A percentile compares a stretch with the other conserved stretches of the same genome.
These are phyloP conservation scores for Albugo laibachii DNA, from an alignment of 352 stramenopile genomes.

Conservation along the genomic window DNA sequence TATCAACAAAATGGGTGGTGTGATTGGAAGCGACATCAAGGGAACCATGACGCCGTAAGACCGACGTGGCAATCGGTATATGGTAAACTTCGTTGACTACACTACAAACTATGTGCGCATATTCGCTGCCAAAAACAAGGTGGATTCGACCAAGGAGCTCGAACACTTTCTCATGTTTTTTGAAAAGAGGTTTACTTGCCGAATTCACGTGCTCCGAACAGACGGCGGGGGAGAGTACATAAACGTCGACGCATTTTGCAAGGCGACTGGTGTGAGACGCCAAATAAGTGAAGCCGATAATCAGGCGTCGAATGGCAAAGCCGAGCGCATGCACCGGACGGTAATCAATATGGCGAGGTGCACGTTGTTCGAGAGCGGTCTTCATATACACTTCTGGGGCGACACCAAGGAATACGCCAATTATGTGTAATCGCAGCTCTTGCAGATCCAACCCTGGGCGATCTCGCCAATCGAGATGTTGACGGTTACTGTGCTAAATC, in stretches of 20 bases:
- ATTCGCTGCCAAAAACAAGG: background rate
- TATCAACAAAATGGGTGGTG: background rate
- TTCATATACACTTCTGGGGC: too few species aligned
- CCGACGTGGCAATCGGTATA: background rate
- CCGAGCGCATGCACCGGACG: background rate
- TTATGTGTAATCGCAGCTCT: too few species aligned
- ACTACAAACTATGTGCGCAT: background rate
- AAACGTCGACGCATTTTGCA: background rate
- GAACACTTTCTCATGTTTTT: background rate
- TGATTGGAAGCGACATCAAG: background rate
- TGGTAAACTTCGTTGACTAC: background rate
- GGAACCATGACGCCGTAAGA: background rate
- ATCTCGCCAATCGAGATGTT: slow-evolving; percentile 1
- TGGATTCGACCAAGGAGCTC: background rate
- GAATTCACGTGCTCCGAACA: background rate
- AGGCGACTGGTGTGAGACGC: background rate
- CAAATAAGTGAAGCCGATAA: background rate
- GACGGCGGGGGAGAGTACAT: background rate
- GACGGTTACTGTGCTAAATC: background rate
- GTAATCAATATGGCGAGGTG: background rate
- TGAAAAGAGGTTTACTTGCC: background rate
- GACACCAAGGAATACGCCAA: too few species aligned
- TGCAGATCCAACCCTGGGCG: too few species aligned
- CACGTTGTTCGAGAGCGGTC: background rate
- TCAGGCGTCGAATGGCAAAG: background rate